Evolutionary conservation across 352 stramenopile genomes (phyloP), one percentile per base, ranked within the genome.

Genomic region (Phytopythium helicoides): DNA sequence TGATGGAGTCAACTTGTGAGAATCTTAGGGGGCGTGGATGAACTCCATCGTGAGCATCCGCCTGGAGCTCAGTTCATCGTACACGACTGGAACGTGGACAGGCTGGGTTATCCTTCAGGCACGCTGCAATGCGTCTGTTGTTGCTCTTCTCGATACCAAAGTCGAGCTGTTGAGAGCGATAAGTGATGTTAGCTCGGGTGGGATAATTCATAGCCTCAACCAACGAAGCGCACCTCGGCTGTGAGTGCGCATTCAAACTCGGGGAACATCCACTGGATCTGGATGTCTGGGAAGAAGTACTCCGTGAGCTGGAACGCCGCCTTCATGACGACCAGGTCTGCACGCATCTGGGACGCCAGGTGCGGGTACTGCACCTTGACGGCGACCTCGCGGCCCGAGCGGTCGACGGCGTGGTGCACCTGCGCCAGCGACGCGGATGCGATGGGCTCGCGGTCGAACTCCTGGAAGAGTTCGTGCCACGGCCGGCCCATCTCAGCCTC

Each of bases 1-100:
- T 48, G 26, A 99, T 95, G 15, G 69, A 72, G 31, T 92, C 69
- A 25, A 91, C 46, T 56, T 99, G 73, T 33, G 91, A 98, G 47
- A 97, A 92, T 62, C n/a, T n/a, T 96, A 94, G 34, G 96, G 94
- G 5, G 95, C 97, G 50, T 91, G 68, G 58, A 99, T 97, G 66
- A 98, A 99, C 64, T 96, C 86, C 97, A 99, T 99, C 12, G 88
- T 97, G 16, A 99, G 76, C 41, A 99, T 82, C 35, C 89, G 66
- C 42, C 80, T 70, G n/a, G 85, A 83, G 35, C 92, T 98, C 34
- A 94, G 71, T 10, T 96, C 68, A 50, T 92, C 83, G 64, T 87
- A 89, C 22, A 94, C 81, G 12, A 81, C 62, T 0, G 95, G 96
- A 11, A 99, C 86, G 34, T 76, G 85, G 28, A 86, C 89, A n/a